Evolutionary conservation across 805 yeast genomes (phyloP), one percentile per base, ranked within the genome.

Genomic region (Sugiyamaella floridensis): DNA sequence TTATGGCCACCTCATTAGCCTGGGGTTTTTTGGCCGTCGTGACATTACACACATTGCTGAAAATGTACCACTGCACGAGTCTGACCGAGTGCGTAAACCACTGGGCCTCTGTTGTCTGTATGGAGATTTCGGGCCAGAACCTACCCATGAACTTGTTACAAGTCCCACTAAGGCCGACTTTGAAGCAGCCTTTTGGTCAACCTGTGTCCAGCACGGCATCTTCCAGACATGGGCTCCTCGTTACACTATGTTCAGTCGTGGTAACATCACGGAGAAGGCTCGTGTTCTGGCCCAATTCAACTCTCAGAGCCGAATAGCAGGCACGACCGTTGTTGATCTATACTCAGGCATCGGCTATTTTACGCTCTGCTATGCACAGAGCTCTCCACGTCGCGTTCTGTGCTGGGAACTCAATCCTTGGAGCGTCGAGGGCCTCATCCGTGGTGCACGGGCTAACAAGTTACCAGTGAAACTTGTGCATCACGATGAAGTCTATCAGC

Each of bases 331-430:
- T 0, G 72, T 85, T 2, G 96, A 88, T 63, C 61, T 89, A 43
- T 88, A 88, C 64, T 82, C 86, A 29, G 96, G 96, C 0, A 89
- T 88, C 47, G 96, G 96, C 2, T 88, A 88, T 66, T 88, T 88
- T 65, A 78, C 89, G 6, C 68, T 89, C 22, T 75, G 86, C 45
- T 88, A 89, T 61, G 69, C 85, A 45, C 71, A 71, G 47, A 70
- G 74, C 28, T 75, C 76, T 0, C 87, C 89, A 1, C 61, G 67
- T 7, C 64, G 69, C 15, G 68, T 86, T 0, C 75, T 81, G 47
- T 82, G 95, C 62, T 88, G 95, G 88, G 96, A 88, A 56, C 66
- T 88, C 44, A 88, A 89, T 60, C 86, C 88, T 2, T 87, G 93
- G 93, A 85, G 92, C 45, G 76, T 85, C 3, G 81, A 82, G 58